phyloP scores from a whole-genome alignment of 306 rosid genomes.

The Glycine tomentella region DNA sequence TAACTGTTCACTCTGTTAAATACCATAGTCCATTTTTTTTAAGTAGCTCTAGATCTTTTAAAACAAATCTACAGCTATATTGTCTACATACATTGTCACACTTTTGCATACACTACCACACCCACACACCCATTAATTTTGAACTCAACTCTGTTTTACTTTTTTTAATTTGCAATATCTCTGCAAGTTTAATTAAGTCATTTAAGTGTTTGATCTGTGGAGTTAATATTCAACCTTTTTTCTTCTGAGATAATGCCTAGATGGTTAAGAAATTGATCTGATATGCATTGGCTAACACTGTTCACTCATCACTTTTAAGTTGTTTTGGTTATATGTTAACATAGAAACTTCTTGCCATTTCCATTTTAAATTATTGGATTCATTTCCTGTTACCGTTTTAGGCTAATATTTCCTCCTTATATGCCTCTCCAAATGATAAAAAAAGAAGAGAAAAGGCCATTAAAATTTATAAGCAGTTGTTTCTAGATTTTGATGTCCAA shows the following conservation, averaged over 20 bases:
- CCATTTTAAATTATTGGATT: background rate
- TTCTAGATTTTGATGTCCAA: conserved; percentile 7
- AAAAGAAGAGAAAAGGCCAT: background rate
- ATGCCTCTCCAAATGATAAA: background rate
- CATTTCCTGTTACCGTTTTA: background rate
- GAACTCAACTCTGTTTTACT: conserved; percentile 2
- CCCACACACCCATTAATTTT: background rate
- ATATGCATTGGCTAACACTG: background rate
- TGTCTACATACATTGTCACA: too few relatives aligned
- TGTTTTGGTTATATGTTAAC: background rate
- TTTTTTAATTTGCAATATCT: background rate
- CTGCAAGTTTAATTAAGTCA: background rate
- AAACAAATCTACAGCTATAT: too few relatives aligned
- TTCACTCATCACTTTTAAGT: background rate
- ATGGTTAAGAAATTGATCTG: background rate
- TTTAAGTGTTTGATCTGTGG: background rate
- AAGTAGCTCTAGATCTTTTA: too few relatives aligned
- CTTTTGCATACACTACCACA: too few relatives aligned
- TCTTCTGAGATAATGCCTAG: background rate
- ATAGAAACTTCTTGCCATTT: background rate
- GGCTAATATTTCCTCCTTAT: background rate
- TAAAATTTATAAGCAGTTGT: background rate
- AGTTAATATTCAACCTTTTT: background rate
- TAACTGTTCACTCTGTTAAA: too few relatives aligned
- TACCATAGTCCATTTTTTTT: too few relatives aligned